Conservation (phyloP, 2,329 filamentous ascomycete species). For the Hysterium pulicare region DNA sequence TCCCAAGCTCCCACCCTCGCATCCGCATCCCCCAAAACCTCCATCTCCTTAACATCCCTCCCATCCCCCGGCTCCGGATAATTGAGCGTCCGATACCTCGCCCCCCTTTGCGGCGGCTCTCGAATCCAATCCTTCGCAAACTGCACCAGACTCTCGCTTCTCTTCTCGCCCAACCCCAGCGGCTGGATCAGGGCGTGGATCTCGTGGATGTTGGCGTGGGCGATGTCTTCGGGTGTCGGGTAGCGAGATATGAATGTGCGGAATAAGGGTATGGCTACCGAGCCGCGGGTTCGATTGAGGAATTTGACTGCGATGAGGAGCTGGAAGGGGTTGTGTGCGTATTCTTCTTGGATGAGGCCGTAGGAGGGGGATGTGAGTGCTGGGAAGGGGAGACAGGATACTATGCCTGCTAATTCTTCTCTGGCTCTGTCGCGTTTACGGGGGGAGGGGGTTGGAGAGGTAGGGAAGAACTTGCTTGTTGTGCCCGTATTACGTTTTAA, state of each 20-base stretch:
- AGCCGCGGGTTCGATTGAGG: constrained; percentile 72
- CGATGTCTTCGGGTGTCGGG: constrained; percentile 61
- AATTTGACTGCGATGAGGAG: constrained; percentile 78
- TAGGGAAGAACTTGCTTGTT: background rate
- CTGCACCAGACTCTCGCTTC: constrained; percentile 64
- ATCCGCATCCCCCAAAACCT: constrained; percentile 35
- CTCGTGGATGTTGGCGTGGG: constrained; percentile 21
- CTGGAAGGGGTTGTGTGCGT: constrained; percentile 70
- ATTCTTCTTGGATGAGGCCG: constrained; percentile 76
- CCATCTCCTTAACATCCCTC: constrained; percentile 42
- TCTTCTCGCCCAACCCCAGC: constrained; percentile 20
- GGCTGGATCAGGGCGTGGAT: background rate
- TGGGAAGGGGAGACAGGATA: constrained; percentile 8
- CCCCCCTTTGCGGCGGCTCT: constrained; percentile 57
- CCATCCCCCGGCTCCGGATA: constrained; percentile 6
- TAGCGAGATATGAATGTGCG: constrained; percentile 64
- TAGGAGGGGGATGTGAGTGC: constrained; percentile 45
- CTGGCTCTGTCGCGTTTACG: background rate
- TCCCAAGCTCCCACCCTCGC: constrained; percentile 63
- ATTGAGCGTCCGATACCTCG: constrained; percentile 53
- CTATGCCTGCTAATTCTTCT: constrained; percentile 1
- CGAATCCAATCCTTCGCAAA: constrained; percentile 66
- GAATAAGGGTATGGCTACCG: constrained; percentile 69
- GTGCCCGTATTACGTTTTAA: background rate
- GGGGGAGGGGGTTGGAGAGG: background rate